These are phyloP conservation scores for Cucumis hystrix DNA, from an alignment of 306 rosid species.

Conservation along the genomic window DNA sequence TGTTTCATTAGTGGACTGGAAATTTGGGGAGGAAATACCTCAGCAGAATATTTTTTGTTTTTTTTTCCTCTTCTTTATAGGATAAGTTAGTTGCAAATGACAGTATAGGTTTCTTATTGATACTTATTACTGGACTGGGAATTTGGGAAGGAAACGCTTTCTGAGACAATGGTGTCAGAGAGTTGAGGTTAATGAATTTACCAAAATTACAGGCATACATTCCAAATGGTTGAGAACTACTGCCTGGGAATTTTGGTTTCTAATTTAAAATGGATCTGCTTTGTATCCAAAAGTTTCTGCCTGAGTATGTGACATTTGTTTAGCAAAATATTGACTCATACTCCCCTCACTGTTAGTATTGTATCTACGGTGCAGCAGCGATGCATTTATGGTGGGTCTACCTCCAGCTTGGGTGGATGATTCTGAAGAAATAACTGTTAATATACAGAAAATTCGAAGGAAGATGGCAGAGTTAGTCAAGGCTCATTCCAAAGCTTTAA, in stretches of 20 bases:
- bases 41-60: neutral
- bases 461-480: conserved; percentile 54
- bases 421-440: conserved; percentile 50
- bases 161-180: neutral
- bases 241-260: neutral
- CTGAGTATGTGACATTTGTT: neutral
- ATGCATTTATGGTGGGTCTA: conserved; percentile 57
- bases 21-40: neutral
- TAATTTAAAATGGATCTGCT: neutral
- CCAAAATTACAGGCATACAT: neutral
- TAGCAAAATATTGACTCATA: neutral
- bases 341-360: conserved; percentile 2
- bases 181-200: neutral
- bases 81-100: neutral
- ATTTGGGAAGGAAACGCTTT: neutral
- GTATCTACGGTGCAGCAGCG: conserved; percentile 30
- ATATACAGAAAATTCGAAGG: conserved; percentile 37
- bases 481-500: conserved; percentile 58
- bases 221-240: neutral
- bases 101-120: neutral
- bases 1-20: neutral
- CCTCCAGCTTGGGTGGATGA: conserved; percentile 85
- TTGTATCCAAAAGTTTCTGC: neutral
- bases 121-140: neutral
- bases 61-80: neutral